Conservation (phyloP, 495 filamentous ascomycete genomes). For the Halenospora varia region DNA sequence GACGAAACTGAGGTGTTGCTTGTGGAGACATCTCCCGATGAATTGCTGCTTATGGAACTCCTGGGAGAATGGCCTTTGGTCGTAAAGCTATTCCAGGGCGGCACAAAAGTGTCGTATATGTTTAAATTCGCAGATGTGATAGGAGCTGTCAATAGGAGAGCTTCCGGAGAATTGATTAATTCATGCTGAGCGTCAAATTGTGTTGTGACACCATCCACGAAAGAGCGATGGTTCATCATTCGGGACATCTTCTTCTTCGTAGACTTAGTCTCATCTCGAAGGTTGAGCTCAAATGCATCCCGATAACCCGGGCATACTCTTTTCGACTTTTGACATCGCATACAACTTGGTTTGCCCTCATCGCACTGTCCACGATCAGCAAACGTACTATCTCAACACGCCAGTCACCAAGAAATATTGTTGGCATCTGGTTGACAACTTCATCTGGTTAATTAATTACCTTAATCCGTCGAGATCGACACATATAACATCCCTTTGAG, state of each 20-base stretch:
- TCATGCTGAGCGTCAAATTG: neutral
- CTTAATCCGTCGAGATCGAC: slow-evolving; percentile 65
- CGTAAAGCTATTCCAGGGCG: neutral
- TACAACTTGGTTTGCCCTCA: slow-evolving; percentile 61
- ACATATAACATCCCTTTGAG: slow-evolving; percentile 69
- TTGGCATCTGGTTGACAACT: neutral
- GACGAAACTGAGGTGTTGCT: neutral
- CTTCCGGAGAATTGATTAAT: neutral
- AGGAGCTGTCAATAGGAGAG: neutral
- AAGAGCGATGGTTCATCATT: neutral
- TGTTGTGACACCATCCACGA: neutral
- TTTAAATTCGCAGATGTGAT: neutral
- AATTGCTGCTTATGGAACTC: neutral
- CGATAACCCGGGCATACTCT: slow-evolving; percentile 64
- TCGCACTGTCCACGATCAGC: slow-evolving; percentile 50
- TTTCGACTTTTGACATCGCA: slow-evolving; percentile 62
- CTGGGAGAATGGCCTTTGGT: neutral
- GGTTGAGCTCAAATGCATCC: slow-evolving; percentile 62
- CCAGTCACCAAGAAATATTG: no score
- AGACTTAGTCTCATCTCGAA: slow-evolving; percentile 58
- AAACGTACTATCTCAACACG: no score
- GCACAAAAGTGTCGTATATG: neutral
- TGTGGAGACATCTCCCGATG: neutral
- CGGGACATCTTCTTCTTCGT: slow-evolving; percentile 43
- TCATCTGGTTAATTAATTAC: slow-evolving; percentile 33